These are phyloP conservation scores for Colletotrichum magnum DNA, from an alignment of 2,329 filamentous ascomycete species.

Conservation along the genomic window DNA sequence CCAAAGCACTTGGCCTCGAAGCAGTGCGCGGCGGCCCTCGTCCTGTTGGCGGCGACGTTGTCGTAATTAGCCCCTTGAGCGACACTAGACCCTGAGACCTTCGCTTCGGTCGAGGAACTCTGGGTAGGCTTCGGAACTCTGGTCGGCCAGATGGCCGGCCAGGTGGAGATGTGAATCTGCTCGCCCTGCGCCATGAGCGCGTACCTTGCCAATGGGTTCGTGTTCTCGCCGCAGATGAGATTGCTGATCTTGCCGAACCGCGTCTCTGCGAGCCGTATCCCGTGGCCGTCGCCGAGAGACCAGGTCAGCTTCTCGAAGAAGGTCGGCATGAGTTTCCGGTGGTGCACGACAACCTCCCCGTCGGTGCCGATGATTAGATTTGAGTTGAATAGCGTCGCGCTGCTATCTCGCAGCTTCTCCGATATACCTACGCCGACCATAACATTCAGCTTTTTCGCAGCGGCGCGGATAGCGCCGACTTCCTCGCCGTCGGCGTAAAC, in stretches of 20 bases:
- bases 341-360: conserved; percentile 64
- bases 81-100: conserved; percentile 14
- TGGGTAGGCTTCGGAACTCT: conserved; percentile 42
- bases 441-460: conserved; percentile 53
- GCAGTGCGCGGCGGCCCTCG: conserved; percentile 66
- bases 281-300: conserved; percentile 65
- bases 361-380: conserved; percentile 61
- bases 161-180: conserved; percentile 68
- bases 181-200: conserved; percentile 68
- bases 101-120: not conserved
- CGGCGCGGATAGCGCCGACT: conserved; percentile 54
- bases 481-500: conserved; percentile 62
- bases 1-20: conserved; percentile 72
- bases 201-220: conserved; percentile 68
- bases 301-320: conserved; percentile 71
- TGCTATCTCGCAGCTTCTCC: conserved; percentile 59
- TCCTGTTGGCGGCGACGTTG: conserved; percentile 67
- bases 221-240: conserved; percentile 71
- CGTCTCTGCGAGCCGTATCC: conserved; percentile 62
- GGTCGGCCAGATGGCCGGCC: conserved; percentile 70
- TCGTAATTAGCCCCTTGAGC: conserved; percentile 59
- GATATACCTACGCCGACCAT: conserved; percentile 66
- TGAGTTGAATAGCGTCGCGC: conserved; percentile 65
- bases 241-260: conserved; percentile 61
- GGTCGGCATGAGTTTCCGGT: conserved; percentile 68